phyloP scores from a whole-genome alignment of 169 alveolate species.

The Perkinsus chesapeaki region DNA sequence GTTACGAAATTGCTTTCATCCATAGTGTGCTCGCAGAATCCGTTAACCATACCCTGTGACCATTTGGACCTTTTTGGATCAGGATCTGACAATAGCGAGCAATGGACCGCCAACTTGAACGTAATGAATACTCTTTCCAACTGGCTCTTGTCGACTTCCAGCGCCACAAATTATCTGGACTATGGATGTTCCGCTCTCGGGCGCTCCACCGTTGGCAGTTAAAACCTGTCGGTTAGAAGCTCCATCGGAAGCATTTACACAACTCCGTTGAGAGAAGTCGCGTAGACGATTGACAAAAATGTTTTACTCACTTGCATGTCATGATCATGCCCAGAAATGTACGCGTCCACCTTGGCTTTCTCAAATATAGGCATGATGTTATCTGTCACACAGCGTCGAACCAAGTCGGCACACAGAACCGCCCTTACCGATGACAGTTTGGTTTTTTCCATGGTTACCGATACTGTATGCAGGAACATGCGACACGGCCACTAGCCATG shows the following conservation, averaged over 20 bases:
- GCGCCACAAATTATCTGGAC: not conserved
- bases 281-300: not conserved
- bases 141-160: not conserved
- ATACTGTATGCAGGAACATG: not conserved
- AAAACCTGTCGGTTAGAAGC: not conserved
- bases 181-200: not conserved
- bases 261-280: not conserved
- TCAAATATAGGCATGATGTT: not conserved
- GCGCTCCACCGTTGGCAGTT: not conserved
- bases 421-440: not conserved
- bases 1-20: not conserved
- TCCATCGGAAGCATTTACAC: not conserved
- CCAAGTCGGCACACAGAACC: not conserved
- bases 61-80: not conserved
- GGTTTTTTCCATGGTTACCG: not conserved
- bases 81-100: not conserved
- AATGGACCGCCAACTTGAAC: no score
- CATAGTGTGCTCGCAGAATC: not conserved
- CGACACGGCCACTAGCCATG: not conserved
- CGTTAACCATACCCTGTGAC: not conserved
- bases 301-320: not conserved
- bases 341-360: not conserved
- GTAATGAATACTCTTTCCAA: not conserved
- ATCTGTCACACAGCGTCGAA: not conserved
- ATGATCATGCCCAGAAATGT: not conserved